These are phyloP conservation scores for Aspergillus ochraceus DNA, from an alignment of 2,329 filamentous ascomycete species.

Conservation along the genomic window DNA sequence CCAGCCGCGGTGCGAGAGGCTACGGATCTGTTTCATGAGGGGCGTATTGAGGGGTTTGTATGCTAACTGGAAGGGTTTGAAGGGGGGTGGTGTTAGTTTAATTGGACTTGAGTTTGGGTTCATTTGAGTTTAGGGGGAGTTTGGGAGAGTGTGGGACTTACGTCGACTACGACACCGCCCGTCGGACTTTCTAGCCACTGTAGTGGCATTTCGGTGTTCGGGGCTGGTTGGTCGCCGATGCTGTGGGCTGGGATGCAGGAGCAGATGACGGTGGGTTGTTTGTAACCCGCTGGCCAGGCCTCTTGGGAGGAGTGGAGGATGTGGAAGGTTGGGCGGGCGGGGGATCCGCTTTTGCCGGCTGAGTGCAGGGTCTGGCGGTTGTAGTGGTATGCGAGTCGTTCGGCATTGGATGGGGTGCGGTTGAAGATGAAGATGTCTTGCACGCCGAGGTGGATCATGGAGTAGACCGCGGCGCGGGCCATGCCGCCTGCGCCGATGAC, in stretches of 20 bases:
- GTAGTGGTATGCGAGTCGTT: constrained; percentile 38
- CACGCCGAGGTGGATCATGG: constrained; percentile 40
- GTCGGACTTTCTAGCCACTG: constrained; percentile 42
- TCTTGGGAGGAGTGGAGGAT: constrained; percentile 30
- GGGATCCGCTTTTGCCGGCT: constrained; percentile 14
- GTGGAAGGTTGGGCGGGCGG: constrained; percentile 25
- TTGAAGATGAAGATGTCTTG: constrained; percentile 42
- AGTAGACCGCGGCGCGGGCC: constrained; percentile 43
- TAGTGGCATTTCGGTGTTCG: constrained; percentile 35
- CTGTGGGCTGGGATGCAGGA: constrained; percentile 41
- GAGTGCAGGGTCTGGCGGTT: constrained; percentile 32
- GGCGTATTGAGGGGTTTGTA: constrained; percentile 43
- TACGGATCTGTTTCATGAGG: constrained; percentile 38
- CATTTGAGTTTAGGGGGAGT: neutral
- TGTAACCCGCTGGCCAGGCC: constrained; percentile 33
- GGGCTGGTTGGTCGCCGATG: constrained; percentile 35
- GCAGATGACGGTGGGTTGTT: constrained; percentile 40
- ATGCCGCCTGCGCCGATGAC: constrained; percentile 62
- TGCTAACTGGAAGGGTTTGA: constrained; percentile 29
- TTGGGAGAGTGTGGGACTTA: constrained; percentile 19
- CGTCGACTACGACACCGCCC: constrained; percentile 43
- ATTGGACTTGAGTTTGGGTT: neutral
- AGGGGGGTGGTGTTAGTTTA: neutral
- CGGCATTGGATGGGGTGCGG: constrained; percentile 35
- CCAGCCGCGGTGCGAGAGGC: constrained; percentile 38